A percentile compares a stretch with the other conserved stretches of the same genome.
Evolutionary conservation across 495 filamentous ascomycete genomes (phyloP).

Genomic region (Jackrogersella minutella): DNA sequence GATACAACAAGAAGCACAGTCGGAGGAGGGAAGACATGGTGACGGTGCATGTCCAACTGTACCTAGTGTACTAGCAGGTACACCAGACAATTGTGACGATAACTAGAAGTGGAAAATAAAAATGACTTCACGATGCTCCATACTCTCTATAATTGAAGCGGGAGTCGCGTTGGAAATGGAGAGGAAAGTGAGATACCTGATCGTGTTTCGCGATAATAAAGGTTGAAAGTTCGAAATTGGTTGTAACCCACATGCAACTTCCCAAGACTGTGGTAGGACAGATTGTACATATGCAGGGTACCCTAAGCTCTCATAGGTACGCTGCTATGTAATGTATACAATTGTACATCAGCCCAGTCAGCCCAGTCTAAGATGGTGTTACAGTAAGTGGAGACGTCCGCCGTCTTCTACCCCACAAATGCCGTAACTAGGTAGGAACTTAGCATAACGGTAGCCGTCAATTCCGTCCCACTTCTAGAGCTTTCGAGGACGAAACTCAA

Average conservation of each 20-base stretch:
- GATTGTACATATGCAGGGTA: not conserved
- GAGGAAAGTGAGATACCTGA: too few species aligned
- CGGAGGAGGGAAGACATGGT: constrained; percentile 47
- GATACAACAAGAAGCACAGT: constrained; percentile 63
- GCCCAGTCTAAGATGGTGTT: too few species aligned
- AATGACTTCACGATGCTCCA: constrained; percentile 19
- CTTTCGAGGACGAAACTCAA: constrained; percentile 15
- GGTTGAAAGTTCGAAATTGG: not conserved
- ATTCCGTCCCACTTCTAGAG: constrained; percentile 19
- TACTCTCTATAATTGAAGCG: constrained; percentile 8
- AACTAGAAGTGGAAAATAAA: not conserved
- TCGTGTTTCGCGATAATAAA: not conserved
- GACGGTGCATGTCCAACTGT: constrained; percentile 42
- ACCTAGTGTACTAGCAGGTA: not conserved
- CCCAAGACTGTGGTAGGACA: not conserved
- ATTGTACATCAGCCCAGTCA: too few species aligned
- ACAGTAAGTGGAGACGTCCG: too few species aligned
- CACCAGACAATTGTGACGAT: not conserved
- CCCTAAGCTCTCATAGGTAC: not conserved
- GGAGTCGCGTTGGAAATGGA: constrained; percentile 4
- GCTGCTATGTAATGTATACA: too few species aligned
- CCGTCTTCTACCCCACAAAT: too few species aligned
- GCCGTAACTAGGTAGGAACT: too few species aligned
- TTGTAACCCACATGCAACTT: not conserved
- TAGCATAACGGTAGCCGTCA: not conserved